Conservation (phyloP, 176 grass and related monocot species). For the Olyra latifolia region DNA sequence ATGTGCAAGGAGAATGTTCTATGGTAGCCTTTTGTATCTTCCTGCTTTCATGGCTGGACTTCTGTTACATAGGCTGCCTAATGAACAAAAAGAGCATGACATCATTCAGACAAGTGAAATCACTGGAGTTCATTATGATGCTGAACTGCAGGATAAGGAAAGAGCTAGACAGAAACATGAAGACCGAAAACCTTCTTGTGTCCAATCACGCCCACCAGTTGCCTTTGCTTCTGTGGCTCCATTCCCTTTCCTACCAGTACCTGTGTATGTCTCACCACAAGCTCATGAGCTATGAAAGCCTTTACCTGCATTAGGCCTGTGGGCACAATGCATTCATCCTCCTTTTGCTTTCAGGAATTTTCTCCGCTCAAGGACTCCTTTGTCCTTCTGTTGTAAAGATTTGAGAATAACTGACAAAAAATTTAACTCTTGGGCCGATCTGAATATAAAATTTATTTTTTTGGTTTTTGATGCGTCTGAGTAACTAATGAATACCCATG, state of each 20-base stretch:
- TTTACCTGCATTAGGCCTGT: not conserved
- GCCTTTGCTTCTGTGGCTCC: slow-evolving; percentile 87
- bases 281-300: slow-evolving; percentile 41
- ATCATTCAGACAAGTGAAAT: slow-evolving; percentile 32
- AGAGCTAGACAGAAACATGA: slow-evolving; percentile 25
- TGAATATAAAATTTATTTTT: slow-evolving; percentile 8
- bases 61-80: slow-evolving; percentile 72
- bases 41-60: slow-evolving; percentile 92
- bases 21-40: slow-evolving; percentile 87
- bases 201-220: slow-evolving; percentile 63
- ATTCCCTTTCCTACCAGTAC: slow-evolving; percentile 85
- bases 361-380: not conserved
- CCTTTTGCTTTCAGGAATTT: slow-evolving; percentile 1
- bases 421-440: not conserved
- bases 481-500: not conserved
- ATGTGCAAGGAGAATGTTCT: slow-evolving; percentile 91
- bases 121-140: slow-evolving; percentile 29
- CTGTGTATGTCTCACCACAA: slow-evolving; percentile 53
- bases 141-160: slow-evolving; percentile 43
- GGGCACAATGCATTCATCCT: not conserved
- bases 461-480: not conserved
- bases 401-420: slow-evolving; percentile 17
- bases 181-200: slow-evolving; percentile 21
- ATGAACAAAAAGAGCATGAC: slow-evolving; percentile 40
- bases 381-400: slow-evolving; percentile 15